These are phyloP conservation scores for Fusarium xyrophilum DNA, from an alignment of 2,329 filamentous ascomycete genomes.

Conservation along the genomic window DNA sequence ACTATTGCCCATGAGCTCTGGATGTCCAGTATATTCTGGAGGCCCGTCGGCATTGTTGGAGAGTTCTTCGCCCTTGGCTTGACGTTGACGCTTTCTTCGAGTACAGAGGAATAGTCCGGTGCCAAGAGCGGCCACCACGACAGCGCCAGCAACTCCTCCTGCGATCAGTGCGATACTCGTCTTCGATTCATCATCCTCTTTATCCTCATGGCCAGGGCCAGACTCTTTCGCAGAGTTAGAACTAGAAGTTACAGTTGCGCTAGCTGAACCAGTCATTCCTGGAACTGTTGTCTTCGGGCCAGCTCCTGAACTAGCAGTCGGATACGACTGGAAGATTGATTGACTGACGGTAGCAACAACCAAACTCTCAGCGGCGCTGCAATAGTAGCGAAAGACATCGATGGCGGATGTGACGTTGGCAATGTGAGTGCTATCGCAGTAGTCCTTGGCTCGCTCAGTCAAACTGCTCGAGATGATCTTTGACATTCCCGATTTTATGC, in stretches of 20 bases:
- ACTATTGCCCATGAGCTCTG: constrained; percentile 42
- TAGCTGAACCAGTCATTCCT: constrained; percentile 8
- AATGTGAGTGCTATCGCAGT: constrained; percentile 53
- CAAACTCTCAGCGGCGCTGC: constrained; percentile 55
- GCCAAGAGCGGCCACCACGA: constrained; percentile 40
- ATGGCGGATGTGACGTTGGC: constrained; percentile 57
- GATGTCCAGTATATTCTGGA: constrained; percentile 43
- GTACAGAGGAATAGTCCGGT: constrained; percentile 49
- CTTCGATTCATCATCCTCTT: constrained; percentile 8
- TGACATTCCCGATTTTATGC: constrained; percentile 57
- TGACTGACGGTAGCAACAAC: constrained; percentile 52
- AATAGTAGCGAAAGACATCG: constrained; percentile 56
- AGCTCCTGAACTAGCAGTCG: constrained; percentile 25
- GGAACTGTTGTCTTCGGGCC: constrained; percentile 14
- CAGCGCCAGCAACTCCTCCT: constrained; percentile 42
- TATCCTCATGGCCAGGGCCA: background rate
- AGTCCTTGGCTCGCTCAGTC: constrained; percentile 53
- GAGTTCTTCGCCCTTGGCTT: constrained; percentile 36
- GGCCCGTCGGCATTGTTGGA: constrained; percentile 15
- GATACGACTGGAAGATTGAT: constrained; percentile 40
- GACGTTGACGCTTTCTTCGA: constrained; percentile 43
- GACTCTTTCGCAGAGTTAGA: background rate
- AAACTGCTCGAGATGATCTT: constrained; percentile 52
- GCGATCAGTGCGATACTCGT: constrained; percentile 46
- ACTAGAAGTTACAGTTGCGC: constrained; percentile 19